Evolutionary conservation across 768 basidiomycete species (phyloP), one percentile per base, ranked within the genome.

Genomic region (Rhizopogon sp.): DNA sequence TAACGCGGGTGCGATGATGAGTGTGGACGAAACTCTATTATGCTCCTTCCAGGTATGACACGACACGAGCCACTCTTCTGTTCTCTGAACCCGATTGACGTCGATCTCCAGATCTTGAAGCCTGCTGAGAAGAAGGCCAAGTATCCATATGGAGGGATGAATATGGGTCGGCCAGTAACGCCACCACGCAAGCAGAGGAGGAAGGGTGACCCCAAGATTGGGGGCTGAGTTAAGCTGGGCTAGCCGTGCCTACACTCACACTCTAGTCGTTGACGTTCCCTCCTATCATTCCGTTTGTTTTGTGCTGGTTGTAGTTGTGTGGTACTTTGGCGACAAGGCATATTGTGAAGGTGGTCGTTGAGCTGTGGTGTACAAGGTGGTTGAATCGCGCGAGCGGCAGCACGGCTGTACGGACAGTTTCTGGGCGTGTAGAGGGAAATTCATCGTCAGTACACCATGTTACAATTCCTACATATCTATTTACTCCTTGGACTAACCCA

Each of bases 1-100:
- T 72, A 99, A 99, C 71, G 95, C 96, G 4, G 96, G 96, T 39
- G 96, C 96, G 35, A 99, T 99, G 96, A 99, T 98, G 96, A 94
- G 91, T 65, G 96, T 99, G 42, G 96, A 98, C 65, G 96, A 98
- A 74, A 97, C 96, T 8, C 72, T 98, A 60, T 71, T 98, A 60
- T 98, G 96, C 75, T 98, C 95, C 7, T 98, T 98, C 92, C 96
- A 98, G 75, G 93, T 95, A 60, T 56, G 79, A 60, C 28, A 10
- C 60, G 58, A 65, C 25, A 10, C 60, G 58, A 65, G 60, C 55
- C 65, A 58, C 50, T 39, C 31, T 13, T 0, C 10, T 16, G 16
- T 28, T 14, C 41, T 39, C 10, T 55, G 50, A 46, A 33, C 39
- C 5, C 33, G 22, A 51, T 42, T 55, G 37, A 40, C 40, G 33